Evolutionary conservation across 306 rosid species (phyloP).

Genomic region (Elaeagnus macrophylla): DNA sequence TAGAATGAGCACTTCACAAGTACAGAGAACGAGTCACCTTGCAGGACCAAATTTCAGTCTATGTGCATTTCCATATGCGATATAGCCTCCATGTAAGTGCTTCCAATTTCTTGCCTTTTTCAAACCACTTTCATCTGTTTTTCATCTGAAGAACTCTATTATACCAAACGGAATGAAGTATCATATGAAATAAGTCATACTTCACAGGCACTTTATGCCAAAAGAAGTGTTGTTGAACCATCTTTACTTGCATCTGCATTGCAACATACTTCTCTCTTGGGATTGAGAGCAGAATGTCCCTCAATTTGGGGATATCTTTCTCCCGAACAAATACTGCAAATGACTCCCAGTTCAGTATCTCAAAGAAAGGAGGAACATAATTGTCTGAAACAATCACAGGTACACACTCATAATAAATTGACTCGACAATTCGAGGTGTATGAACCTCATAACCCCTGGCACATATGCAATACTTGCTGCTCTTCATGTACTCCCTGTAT

Average conservation of each 20-base stretch:
- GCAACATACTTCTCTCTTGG: conserved; percentile 49
- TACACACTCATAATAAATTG: conserved; percentile 47
- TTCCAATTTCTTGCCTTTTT: not conserved
- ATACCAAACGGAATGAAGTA: conserved; percentile 70
- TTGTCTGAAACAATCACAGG: conserved; percentile 42
- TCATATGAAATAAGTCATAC: conserved; percentile 74
- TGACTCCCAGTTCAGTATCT: conserved; percentile 43
- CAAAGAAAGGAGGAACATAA: conserved; percentile 51
- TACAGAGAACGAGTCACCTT: no score
- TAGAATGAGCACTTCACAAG: no score
- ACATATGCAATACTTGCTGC: conserved; percentile 77
- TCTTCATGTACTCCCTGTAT: conserved; percentile 68
- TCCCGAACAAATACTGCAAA: conserved; percentile 48
- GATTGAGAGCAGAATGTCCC: conserved; percentile 61
- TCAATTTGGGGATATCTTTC: conserved; percentile 48
- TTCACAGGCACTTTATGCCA: conserved; percentile 55
- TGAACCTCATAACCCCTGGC: conserved; percentile 85
- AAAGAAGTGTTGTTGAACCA: conserved; percentile 55
- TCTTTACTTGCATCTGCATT: conserved; percentile 47
- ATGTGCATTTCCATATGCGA: no score
- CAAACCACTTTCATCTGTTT: conserved; percentile 13
- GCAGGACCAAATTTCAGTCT: no score
- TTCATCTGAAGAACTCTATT: conserved; percentile 49
- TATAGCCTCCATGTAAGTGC: no score
- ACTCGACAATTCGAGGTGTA: conserved; percentile 65